Conservation (phyloP, 2,329 filamentous ascomycete species). For the Diaporthe longicolla region DNA sequence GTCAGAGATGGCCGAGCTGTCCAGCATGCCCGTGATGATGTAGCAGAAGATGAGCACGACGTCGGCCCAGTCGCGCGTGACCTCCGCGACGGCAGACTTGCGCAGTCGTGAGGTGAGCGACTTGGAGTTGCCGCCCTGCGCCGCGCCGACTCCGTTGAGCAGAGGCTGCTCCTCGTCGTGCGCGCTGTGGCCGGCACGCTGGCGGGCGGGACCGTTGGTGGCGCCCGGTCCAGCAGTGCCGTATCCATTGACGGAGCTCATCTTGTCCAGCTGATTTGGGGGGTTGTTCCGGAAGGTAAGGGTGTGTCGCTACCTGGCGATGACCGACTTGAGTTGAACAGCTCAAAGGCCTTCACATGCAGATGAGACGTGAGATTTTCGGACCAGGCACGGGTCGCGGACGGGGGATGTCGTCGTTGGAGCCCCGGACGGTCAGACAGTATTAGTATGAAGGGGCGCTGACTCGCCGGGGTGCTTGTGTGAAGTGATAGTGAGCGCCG, state of each 20-base stretch:
- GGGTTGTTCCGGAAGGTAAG: neutral
- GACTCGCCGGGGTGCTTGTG: conserved; percentile 19
- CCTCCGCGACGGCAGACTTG: conserved; percentile 58
- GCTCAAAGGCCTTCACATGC: neutral
- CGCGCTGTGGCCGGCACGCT: conserved; percentile 13
- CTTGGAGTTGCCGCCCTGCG: conserved; percentile 42
- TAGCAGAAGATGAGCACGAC: conserved; percentile 80
- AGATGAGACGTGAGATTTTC: neutral
- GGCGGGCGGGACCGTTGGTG: conserved; percentile 9
- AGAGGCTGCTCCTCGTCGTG: conserved; percentile 54
- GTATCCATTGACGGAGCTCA: conserved; percentile 37
- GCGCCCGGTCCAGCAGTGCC: conserved; percentile 33
- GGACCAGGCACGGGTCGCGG: conserved; percentile 6
- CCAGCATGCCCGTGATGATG: conserved; percentile 81
- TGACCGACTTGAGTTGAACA: neutral
- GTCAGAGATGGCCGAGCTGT: conserved; percentile 81
- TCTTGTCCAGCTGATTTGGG: conserved; percentile 9
- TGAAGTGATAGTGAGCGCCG: conserved; percentile 10
- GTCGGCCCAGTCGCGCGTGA: conserved; percentile 76
- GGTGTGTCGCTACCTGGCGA: neutral
- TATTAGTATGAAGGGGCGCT: conserved; percentile 23
- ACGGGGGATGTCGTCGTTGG: neutral
- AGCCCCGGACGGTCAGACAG: conserved; percentile 24
- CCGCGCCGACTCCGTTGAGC: conserved; percentile 45
- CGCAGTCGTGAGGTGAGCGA: conserved; percentile 49